Evolutionary conservation across 208 protist genomes (phyloP).

Genomic region (Trypanosoma vivax): DNA sequence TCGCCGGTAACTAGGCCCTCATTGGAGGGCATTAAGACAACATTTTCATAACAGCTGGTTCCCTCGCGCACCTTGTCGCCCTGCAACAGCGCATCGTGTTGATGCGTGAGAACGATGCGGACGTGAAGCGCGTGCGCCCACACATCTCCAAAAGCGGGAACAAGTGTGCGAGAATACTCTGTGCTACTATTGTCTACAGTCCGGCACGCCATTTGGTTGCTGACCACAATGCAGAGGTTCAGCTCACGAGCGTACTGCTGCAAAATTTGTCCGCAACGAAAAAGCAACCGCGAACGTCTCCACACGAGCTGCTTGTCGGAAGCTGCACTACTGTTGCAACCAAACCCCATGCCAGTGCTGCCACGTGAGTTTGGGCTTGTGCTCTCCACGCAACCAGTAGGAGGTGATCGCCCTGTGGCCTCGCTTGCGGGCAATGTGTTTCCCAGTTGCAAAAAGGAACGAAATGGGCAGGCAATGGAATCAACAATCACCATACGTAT

Average conservation of each 20-base stretch:
- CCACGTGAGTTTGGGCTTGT: no score
- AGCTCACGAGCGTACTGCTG: constrained; percentile 30
- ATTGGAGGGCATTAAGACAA: no score
- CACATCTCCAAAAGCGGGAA: constrained; percentile 69
- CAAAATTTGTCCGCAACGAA: constrained; percentile 48
- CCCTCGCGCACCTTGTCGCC: not conserved
- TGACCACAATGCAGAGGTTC: constrained; percentile 59
- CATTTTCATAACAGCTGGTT: constrained; percentile 16
- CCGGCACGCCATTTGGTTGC: constrained; percentile 83
- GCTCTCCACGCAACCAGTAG: no score
- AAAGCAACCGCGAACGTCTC: constrained; percentile 53
- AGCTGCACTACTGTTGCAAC: not conserved
- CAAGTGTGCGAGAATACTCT: constrained; percentile 14
- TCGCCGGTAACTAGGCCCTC: no score
- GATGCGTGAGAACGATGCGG: constrained; percentile 57
- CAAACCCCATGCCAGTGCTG: not conserved
- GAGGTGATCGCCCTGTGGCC: no score
- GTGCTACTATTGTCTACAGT: constrained; percentile 2
- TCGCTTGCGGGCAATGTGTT: not conserved
- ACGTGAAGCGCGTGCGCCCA: constrained; percentile 51
- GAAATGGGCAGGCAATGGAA: constrained; percentile 83
- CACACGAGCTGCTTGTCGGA: constrained; percentile 10
- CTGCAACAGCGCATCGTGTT: constrained; percentile 35
- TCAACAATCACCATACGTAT: constrained; percentile 79
- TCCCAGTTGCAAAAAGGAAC: constrained; percentile 16